Percentiles rank a stretch among this genome's conserved stretches.
Evolutionary conservation across 257 asterid genomes (phyloP).

Genomic region (Solanum boliviense): DNA sequence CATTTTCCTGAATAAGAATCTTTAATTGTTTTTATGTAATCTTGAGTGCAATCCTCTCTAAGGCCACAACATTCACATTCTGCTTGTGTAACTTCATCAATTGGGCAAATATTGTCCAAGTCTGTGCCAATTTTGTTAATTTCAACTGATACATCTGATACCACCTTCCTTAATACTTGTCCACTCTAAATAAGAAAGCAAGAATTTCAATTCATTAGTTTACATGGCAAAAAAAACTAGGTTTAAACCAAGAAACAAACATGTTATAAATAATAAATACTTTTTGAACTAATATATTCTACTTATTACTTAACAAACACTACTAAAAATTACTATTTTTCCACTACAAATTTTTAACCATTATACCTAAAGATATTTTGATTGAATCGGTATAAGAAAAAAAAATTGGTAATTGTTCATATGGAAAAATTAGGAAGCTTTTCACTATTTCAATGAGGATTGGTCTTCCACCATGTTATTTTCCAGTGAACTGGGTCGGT

Average conservation of each 20-base stretch:
- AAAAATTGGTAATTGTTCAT: too few relatives aligned
- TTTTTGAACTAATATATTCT: too few relatives aligned
- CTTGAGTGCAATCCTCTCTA: conserved; percentile 73
- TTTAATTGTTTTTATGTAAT: conserved; percentile 42
- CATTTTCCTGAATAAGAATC: conserved; percentile 43
- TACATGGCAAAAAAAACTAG: neutral
- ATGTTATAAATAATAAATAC: neutral
- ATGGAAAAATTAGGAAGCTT: too few relatives aligned
- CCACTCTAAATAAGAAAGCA: neutral
- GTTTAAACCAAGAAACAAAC: neutral
- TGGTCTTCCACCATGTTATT: too few relatives aligned
- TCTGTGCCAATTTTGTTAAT: conserved; percentile 13
- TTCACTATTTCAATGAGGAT: too few relatives aligned
- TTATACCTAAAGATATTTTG: too few relatives aligned
- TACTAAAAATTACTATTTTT: too few relatives aligned
- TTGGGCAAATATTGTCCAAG: conserved; percentile 19
- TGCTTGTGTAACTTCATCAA: conserved; percentile 63
- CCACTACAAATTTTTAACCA: too few relatives aligned
- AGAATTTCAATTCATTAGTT: neutral
- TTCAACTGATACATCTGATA: conserved; percentile 61
- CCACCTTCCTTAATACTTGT: conserved; percentile 4
- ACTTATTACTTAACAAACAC: too few relatives aligned
- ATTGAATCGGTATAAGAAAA: too few relatives aligned
- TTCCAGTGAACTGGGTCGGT: too few relatives aligned
- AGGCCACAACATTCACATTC: conserved; percentile 93